A percentile compares a stretch with the other conserved stretches of the same genome.
phyloP scores from a whole-genome alignment of 2,329 filamentous ascomycete genomes.

The Pseudogymnoascus sp. region DNA sequence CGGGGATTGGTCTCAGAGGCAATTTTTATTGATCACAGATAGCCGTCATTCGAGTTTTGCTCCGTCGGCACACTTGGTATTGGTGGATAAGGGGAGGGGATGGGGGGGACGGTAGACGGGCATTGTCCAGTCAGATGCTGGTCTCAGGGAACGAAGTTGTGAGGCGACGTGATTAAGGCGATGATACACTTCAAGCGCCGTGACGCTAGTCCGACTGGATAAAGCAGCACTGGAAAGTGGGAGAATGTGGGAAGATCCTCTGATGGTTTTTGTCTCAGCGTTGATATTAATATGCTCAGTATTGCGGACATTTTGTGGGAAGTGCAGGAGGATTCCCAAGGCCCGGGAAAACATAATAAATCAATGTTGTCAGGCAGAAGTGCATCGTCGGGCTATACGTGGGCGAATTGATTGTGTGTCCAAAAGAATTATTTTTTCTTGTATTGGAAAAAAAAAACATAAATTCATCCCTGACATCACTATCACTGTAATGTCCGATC shows the following conservation, averaged over 20 bases:
- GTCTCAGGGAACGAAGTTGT: slow-evolving; percentile 14
- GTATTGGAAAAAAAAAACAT: not conserved
- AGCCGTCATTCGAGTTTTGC: slow-evolving; percentile 25
- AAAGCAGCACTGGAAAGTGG: slow-evolving; percentile 20
- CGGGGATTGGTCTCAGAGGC: slow-evolving; percentile 24
- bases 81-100: slow-evolving; percentile 21
- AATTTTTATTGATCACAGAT: slow-evolving; percentile 29
- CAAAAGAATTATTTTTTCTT: slow-evolving; percentile 15
- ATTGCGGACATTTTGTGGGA: slow-evolving; percentile 6
- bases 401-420: slow-evolving; percentile 35
- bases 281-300: slow-evolving; percentile 20
- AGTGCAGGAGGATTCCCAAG: slow-evolving; percentile 10
- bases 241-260: slow-evolving; percentile 13
- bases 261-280: slow-evolving; percentile 7
- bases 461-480: slow-evolving; percentile 6
- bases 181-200: slow-evolving; percentile 32
- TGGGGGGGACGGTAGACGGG: slow-evolving; percentile 12
- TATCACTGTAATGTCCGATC: not conserved
- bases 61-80: slow-evolving; percentile 22
- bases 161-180: slow-evolving; percentile 22
- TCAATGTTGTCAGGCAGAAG: slow-evolving; percentile 36
- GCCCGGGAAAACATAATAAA: not conserved
- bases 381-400: slow-evolving; percentile 33
- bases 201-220: slow-evolving; percentile 29
- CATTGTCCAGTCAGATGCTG: slow-evolving; percentile 11